Evolutionary conservation across 2,329 filamentous ascomycete genomes (phyloP), one percentile per base, ranked within the genome.

Genomic region (Cordyceps cateniannulata): DNA sequence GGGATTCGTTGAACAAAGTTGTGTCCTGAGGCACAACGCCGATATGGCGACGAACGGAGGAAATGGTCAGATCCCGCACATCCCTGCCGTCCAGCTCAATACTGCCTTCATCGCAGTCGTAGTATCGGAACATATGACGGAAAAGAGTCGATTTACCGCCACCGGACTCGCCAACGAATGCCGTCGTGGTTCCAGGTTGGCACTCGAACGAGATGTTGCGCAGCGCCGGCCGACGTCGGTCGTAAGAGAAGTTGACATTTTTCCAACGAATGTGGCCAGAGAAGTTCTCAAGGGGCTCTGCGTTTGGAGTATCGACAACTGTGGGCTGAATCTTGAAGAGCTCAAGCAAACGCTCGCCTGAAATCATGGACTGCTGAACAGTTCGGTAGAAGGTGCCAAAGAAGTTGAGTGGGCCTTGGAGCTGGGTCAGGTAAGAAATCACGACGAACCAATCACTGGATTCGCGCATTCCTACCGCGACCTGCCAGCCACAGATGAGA

Each of bases 121-220:
- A 99, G 75, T 97, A 99, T 20, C 95, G 89, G 80, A 96, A 98
- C 72, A 99, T 86, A 53, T 98, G 83, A 55, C 95, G 89, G 79
- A 99, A 97, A 27, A 99, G 84, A 0, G 95, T 99, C 2, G 93
- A 98, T 74, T 99, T 99, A 66, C 95, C 95, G 62, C 95, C 95
- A 50, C 95, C 95, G 35, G 93, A 98, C 73, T 98, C 93, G 65
- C 95, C 95, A 20, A 99, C 95, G 65, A 99, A 87, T 0, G 95
- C 95, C 6, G 93, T 99, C 0, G 93, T 98, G 1, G 92, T 97
- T 57, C 95, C 95, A 2, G 95, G 93, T 20, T 79, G 77, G 72
- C 93, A 97, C 64, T 88, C 87, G 74, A 99, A 98, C 64, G 84
- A 88, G 53, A 99, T 81, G 50, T 92, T 87, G 65, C 89, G 86